Base-by-base conservation (phyloP, 2,329 filamentous ascomycete species). In the Neofusicoccum ribis region DNA sequence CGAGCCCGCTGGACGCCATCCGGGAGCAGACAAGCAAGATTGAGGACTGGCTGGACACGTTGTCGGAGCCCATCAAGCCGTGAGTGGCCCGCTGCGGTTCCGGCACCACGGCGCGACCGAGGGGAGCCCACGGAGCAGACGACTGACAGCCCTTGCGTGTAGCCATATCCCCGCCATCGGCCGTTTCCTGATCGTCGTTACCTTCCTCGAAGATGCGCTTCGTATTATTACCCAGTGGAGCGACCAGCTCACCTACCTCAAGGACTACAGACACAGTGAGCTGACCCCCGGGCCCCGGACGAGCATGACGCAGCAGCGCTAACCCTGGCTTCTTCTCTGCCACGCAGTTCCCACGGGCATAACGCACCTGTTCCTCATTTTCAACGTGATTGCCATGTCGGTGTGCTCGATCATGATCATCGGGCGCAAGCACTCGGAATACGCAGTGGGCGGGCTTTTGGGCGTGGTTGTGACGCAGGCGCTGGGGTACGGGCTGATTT, bases 1-100 rank as follows among this genome's bases (percentile, higher is more conserved):
- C 89, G 56, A 92, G 88, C 78, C 88, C 90, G 65, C 87, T 99
- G 71, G 95, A 97, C 78, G 86, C 92, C 73, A 92, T 99, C 76
- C 87, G 95, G 69, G 88, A 93, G 78, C 93, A 98, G 80, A 99
- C 95, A 60, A 97, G 91, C 89, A 98, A 97, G 86, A 94, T 99
- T 70, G 95, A 99, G 82, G 95, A 99, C 77, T 82, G 91, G 77
- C 81, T 99, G 76, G 95, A 98, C 80, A 91, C 87, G 34, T 71
- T 93, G 74, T 90, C 92, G 74, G 94, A 97, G 76, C 95, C 95
- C 56, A 81, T 98, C 71, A 98, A 97, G 85, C 95, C 95, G 91
- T 99, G 86, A 78, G 91, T 88, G 44, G 43, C 12, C 59, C 51
- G 3, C 36, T 27, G 39, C 15, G 36, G 4, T 23, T 14, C 15